Base-by-base conservation (phyloP, 2,329 filamentous ascomycete species). In the Dryadomyces quercus-mongolicae region DNA sequence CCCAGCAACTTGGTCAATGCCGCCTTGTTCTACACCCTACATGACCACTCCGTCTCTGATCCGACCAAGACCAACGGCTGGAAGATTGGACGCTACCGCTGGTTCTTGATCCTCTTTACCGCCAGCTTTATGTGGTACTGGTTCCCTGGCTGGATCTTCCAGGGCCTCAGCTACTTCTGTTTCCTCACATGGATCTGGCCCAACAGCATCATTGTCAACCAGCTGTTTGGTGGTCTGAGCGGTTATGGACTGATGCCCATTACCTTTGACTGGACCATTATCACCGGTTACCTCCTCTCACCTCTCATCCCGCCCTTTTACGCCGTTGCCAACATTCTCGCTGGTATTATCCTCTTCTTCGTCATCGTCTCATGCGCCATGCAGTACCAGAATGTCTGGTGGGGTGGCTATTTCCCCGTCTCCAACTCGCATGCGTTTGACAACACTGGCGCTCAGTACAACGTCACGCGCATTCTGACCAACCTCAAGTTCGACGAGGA, bases 21-120 rank as follows among this genome's bases (percentile, higher is more conserved):
- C 44, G 73, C 80, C 1, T 72, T 86, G 38, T 82, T 85, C 64
- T 76, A 81, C 61, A 77, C 81, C 2, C 71, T 87, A 44, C 82
- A 87, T 63, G 81, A 86, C 60, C 76, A 77, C 60, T 71, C 71
- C 13, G 65, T 69, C 25, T 72, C 76, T 0, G 74, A 82, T 57
- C 76, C 81, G 2, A 60, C 67, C 2, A 68, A 70, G 57, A 70
- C 71, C 31, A 76, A 76, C 60, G 82, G 83, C 46, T 86, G 84
- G 83, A 72, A 63, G 38, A 74, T 85, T 50, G 75, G 78, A n/a
- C 76, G 81, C 52, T 85, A 83, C 65, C 74, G 73, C 58, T 79
- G 79, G 64, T 86, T 85, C 68, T 62, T 83, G 54, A 75, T 76
- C 59, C 71, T 82, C 40, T 77, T 78, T 59, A 62, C 67, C 25